These are phyloP conservation scores for Lachnellula subtilissima DNA, from an alignment of 2,329 filamentous ascomycete species.

Conservation along the genomic window DNA sequence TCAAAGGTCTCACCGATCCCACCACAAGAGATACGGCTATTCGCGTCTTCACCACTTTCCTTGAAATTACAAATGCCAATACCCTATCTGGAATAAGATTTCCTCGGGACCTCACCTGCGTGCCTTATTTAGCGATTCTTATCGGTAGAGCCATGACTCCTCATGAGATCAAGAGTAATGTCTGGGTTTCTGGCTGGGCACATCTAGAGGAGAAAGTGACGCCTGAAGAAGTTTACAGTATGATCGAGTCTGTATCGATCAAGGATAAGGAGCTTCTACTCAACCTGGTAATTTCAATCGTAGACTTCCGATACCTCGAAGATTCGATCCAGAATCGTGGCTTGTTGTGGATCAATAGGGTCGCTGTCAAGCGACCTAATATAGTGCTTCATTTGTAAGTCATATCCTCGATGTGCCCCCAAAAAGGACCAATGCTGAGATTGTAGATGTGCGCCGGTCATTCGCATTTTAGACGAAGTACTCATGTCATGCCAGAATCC, in stretches of 20 bases:
- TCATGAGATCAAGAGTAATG: slow-evolving; percentile 58
- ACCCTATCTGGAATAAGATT: slow-evolving; percentile 21
- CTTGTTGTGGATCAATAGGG: slow-evolving; percentile 54
- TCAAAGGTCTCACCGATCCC: slow-evolving; percentile 59
- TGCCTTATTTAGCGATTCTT: slow-evolving; percentile 57
- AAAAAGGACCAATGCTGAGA: slow-evolving; percentile 12
- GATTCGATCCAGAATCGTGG: slow-evolving; percentile 56
- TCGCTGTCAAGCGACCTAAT: slow-evolving; percentile 49
- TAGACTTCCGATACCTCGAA: slow-evolving; percentile 63
- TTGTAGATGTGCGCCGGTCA: slow-evolving; percentile 50
- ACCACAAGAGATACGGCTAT: slow-evolving; percentile 55
- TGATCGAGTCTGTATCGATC: slow-evolving; percentile 43
- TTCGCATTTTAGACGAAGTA: slow-evolving; percentile 55
- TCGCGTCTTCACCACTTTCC: slow-evolving; percentile 56
- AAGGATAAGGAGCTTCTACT: slow-evolving; percentile 59
- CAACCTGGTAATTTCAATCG: slow-evolving; percentile 57
- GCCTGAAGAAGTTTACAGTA: slow-evolving; percentile 35
- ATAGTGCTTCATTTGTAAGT: slow-evolving; percentile 57
- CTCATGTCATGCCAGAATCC: slow-evolving; percentile 57
- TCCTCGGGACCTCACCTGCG: slow-evolving; percentile 28
- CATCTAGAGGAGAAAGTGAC: slow-evolving; percentile 39
- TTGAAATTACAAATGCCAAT: slow-evolving; percentile 45
- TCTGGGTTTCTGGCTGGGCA: slow-evolving; percentile 56
- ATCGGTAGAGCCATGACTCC: slow-evolving; percentile 50
- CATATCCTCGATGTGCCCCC: no score